A percentile compares a stretch with the other conserved stretches of the same genome.
Conservation (phyloP, 345 rosid species). For the Eucalyptus lansdowneana region DNA sequence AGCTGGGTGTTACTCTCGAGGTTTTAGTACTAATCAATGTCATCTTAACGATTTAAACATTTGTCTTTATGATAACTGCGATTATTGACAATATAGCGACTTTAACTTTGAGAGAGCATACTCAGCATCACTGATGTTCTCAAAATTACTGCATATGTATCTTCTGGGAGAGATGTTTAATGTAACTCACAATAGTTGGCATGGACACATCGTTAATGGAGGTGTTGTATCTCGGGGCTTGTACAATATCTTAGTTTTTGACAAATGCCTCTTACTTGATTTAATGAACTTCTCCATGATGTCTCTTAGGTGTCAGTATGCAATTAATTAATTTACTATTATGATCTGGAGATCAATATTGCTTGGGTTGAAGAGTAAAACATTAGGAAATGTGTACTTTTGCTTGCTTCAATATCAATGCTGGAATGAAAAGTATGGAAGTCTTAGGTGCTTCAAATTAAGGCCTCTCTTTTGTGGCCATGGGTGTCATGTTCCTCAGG, state of each 20-base stretch:
- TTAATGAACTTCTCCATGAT: not conserved
- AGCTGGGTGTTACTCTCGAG: slow-evolving; percentile 57
- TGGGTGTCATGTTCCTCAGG: not conserved
- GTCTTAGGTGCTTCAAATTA: not conserved
- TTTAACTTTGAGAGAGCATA: not conserved
- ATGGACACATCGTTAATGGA: not conserved
- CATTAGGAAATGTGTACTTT: not conserved
- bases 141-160: not conserved
- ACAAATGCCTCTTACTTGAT: not conserved
- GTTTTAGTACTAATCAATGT: slow-evolving; percentile 11
- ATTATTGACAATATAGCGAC: not conserved
- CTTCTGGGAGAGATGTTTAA: not conserved
- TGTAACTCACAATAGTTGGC: not conserved
- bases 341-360: not conserved
- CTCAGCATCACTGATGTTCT: not conserved
- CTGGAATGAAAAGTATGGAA: not conserved
- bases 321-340: not conserved
- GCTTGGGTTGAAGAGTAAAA: not conserved
- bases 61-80: not conserved
- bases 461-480: not conserved
- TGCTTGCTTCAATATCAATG: not conserved
- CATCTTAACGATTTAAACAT: not conserved
- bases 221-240: not conserved
- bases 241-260: not conserved
- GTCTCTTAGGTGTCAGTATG: not conserved